phyloP scores from a whole-genome alignment of 1,284 basidiomycete genomes.

The Ceratobasidium sp. region DNA sequence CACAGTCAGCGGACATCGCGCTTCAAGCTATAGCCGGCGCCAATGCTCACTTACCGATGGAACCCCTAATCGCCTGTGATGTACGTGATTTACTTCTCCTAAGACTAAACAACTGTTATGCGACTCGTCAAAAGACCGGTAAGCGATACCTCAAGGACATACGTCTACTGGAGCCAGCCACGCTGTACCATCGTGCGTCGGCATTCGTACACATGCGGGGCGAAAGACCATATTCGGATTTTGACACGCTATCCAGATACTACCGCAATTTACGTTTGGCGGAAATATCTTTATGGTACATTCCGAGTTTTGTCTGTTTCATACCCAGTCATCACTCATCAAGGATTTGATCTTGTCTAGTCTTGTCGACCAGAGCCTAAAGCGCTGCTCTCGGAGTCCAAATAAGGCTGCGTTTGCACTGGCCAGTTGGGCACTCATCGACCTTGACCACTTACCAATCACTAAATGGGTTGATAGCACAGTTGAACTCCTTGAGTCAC shows the following conservation, averaged over 20 bases:
- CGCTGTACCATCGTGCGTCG: constrained; percentile 5
- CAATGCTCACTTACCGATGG: not conserved
- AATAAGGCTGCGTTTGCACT: not conserved
- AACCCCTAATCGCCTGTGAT: not conserved
- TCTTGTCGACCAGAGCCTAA: not conserved
- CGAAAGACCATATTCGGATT: not conserved
- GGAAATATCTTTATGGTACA: not conserved
- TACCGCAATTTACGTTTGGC: too few species aligned
- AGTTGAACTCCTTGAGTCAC: not conserved
- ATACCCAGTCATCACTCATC: not conserved
- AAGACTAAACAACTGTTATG: constrained; percentile 10
- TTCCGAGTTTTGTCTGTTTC: not conserved
- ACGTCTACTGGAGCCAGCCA: not conserved
- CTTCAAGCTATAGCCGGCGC: constrained; percentile 19
- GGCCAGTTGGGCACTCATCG: not conserved
- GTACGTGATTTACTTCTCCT: not conserved
- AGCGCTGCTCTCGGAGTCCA: not conserved
- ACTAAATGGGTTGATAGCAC: not conserved
- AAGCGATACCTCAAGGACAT: not conserved
- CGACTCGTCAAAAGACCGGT: constrained; percentile 14
- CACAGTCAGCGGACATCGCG: not conserved
- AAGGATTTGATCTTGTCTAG: not conserved
- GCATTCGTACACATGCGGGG: not conserved
- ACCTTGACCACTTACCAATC: not conserved
- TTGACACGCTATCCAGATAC: not conserved